These are phyloP conservation scores for Eucalyptus victrix DNA, from an alignment of 345 rosid species.

Conservation along the genomic window DNA sequence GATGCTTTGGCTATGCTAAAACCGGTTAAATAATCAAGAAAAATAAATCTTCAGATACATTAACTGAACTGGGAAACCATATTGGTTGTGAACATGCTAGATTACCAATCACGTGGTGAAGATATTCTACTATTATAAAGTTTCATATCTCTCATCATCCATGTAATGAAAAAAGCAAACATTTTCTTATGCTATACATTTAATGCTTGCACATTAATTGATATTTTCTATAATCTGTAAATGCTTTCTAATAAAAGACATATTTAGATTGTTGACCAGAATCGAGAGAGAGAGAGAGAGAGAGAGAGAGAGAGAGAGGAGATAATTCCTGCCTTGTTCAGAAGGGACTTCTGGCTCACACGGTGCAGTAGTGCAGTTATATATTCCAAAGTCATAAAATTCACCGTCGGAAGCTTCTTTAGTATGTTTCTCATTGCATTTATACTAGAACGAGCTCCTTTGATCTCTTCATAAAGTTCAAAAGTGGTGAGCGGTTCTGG, in stretches of 20 bases:
- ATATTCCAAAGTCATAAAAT: slow-evolving; percentile 83
- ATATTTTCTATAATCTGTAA: background rate
- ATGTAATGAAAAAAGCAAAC: background rate
- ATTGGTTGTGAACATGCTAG: background rate
- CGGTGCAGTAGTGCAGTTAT: slow-evolving; percentile 70
- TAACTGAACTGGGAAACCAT: background rate
- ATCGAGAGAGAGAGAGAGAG: background rate
- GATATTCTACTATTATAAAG: background rate
- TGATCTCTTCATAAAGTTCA: slow-evolving; percentile 68
- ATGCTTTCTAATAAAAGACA: background rate
- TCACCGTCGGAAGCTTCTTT: slow-evolving; percentile 75
- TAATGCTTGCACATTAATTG: background rate
- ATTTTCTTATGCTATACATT: background rate
- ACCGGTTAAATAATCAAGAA: background rate
- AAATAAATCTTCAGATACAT: background rate
- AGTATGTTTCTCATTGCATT: slow-evolving; percentile 51
- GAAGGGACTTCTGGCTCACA: slow-evolving; percentile 70
- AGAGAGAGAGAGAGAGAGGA: background rate
- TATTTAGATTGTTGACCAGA: background rate
- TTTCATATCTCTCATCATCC: background rate
- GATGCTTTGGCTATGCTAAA: background rate
- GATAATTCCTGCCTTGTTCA: slow-evolving; percentile 55
- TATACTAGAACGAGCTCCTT: slow-evolving; percentile 65
- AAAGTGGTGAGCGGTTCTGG: slow-evolving; percentile 78
- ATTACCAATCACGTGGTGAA: background rate